phyloP scores from a whole-genome alignment of 768 basidiomycete species.

The Suillus plorans region DNA sequence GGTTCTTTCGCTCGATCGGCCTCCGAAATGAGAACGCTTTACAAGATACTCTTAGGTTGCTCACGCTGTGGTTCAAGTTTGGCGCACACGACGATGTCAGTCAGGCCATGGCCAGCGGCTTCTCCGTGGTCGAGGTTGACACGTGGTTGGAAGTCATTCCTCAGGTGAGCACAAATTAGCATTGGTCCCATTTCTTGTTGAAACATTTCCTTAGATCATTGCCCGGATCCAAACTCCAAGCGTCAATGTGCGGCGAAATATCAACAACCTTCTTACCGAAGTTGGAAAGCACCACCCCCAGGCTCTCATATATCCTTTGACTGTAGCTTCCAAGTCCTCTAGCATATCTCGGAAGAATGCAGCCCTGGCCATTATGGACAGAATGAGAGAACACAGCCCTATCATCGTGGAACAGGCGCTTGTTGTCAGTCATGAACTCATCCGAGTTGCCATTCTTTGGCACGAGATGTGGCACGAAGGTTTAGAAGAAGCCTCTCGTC shows the following conservation, averaged over 20 bases:
- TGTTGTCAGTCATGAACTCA: constrained; percentile 90
- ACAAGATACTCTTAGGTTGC: constrained; percentile 89
- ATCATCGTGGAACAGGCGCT: constrained; percentile 85
- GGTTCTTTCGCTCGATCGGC: constrained; percentile 94
- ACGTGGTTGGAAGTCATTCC: constrained; percentile 99
- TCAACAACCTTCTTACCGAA: constrained; percentile 83
- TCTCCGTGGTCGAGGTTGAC: constrained; percentile 88
- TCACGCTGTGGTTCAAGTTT: constrained; percentile 98
- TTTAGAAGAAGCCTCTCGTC: constrained; percentile 92
- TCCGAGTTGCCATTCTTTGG: constrained; percentile 97
- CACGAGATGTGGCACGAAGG: constrained; percentile 99
- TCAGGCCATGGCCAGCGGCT: constrained; percentile 83
- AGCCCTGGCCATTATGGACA: constrained; percentile 84
- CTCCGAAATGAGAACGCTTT: constrained; percentile 87
- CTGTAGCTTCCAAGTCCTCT: constrained; percentile 95
- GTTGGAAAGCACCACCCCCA: constrained; percentile 98
- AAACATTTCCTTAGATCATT: constrained; percentile 66
- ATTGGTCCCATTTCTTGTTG: not conserved
- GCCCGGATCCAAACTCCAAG: constrained; percentile 97
- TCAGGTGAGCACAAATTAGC: constrained; percentile 55
- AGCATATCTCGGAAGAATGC: constrained; percentile 79
- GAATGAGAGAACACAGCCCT: constrained; percentile 90
- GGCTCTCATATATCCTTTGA: constrained; percentile 92
- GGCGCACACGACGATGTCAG: constrained; percentile 89
- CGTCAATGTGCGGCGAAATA: constrained; percentile 80